These are phyloP conservation scores for Penicillium canariense DNA, from an alignment of 495 filamentous ascomycete genomes.

Conservation along the genomic window DNA sequence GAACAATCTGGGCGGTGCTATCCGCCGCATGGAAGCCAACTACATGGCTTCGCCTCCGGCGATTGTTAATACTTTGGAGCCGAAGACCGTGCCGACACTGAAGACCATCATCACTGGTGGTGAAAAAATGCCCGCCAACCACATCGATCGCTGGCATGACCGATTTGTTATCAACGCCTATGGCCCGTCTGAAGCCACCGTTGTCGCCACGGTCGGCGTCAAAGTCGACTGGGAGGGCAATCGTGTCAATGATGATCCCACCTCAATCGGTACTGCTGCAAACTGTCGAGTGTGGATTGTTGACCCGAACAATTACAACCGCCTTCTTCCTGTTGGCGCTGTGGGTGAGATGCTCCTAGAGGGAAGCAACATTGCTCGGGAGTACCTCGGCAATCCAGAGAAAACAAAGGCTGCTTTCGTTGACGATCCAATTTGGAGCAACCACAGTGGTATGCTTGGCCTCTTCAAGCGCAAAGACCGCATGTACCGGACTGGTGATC, in stretches of 20 bases:
- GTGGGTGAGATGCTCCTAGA: constrained; percentile 67
- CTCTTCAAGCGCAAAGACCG: constrained; percentile 29
- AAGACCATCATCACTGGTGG: constrained; percentile 52
- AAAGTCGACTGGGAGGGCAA: constrained; percentile 42
- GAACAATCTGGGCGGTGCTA: constrained; percentile 44
- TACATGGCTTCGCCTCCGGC: constrained; percentile 42
- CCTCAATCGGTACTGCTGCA: constrained; percentile 39
- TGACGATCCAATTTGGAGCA: constrained; percentile 50
- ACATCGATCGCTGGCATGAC: constrained; percentile 43
- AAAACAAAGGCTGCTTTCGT: constrained; percentile 58
- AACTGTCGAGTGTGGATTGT: constrained; percentile 57
- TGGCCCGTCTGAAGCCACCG: constrained; percentile 53
- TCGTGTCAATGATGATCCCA: constrained; percentile 38
- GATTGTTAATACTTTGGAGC: constrained; percentile 47
- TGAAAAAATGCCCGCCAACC: constrained; percentile 51
- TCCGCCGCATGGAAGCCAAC: constrained; percentile 41
- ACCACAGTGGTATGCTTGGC: constrained; percentile 20
- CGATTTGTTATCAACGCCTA: constrained; percentile 52
- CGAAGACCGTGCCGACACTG: constrained; percentile 47
- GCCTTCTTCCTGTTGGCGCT: constrained; percentile 57
- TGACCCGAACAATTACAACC: constrained; percentile 53
- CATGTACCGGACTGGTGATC: constrained; percentile 51
- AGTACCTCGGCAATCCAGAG: constrained; percentile 55
- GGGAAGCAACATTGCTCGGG: constrained; percentile 57
- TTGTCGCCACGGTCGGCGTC: constrained; percentile 42